Base-by-base conservation (phyloP, 106 monocot species). In the Acorus calamus region DNA sequence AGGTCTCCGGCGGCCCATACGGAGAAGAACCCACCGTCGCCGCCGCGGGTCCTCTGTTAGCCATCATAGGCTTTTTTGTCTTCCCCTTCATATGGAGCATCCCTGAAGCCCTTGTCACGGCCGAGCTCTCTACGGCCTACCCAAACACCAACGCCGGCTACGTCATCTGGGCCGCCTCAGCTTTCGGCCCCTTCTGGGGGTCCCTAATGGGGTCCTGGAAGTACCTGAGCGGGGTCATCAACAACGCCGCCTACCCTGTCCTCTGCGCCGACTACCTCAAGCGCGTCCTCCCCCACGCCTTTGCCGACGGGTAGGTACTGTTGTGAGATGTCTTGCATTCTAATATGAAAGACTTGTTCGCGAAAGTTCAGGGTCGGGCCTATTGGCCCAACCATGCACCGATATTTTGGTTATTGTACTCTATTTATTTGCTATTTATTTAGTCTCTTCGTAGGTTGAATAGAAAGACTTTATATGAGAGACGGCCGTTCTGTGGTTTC, bases 1-100 rank as follows among this genome's bases (percentile, higher is more conserved):
- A 92, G 73, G 87, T 92, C 55, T 83, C 86, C 53, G 92, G 92
- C 10, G 92, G 92, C 6, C 92, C 92, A 4, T 92, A 84, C 69
- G 83, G 92, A 41, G 74, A 81, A 8, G 87, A 92, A 74, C 86
- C 87, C 10, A 81, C 79, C 9, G 92, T 92, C 42, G 43, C 44
- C 2, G 78, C 84, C 44, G 92, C 84, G n/a, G 92, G 92, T 8
- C 71, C 87, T 2, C 81, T 92, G 14, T 81, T 76, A 52, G 84
- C 87, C 5, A 73, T 87, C 42, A 62, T 92, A 51, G 92, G 87
- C n/a, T 92, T 92, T 68, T 66, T 81, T 50, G 41, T 87, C 59
- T 84, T 92, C 66, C 92, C 92, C 60, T 87, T 91, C 71, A 60
- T 91, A 8, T 91, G 90, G 90, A 71, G 70, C 70, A 77, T 91